Evolutionary conservation across 345 rosid genomes (phyloP).

Genomic region (Physaria fendleri): DNA sequence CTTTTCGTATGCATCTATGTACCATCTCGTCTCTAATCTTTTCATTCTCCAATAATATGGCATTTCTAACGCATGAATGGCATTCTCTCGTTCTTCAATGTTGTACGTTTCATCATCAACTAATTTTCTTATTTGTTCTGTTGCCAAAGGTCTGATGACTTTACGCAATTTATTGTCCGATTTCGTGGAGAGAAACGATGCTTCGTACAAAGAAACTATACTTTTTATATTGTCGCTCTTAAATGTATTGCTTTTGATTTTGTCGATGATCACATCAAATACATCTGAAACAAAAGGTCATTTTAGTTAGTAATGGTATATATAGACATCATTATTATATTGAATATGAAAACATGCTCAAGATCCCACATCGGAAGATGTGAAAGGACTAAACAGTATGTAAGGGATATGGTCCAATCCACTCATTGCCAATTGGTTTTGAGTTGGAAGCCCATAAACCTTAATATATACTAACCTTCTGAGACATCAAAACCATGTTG

Average conservation of each 20-base stretch:
- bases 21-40: constrained; percentile 25
- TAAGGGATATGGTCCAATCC: too few species aligned
- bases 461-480: too few species aligned
- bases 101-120: constrained; percentile 1
- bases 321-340: too few species aligned
- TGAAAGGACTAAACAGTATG: too few species aligned
- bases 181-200: constrained; percentile 20
- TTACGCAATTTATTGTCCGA: constrained; percentile 30
- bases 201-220: constrained; percentile 35
- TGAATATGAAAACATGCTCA: too few species aligned
- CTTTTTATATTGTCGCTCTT: background rate
- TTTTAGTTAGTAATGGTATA: background rate
- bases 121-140: background rate
- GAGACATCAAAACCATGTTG: constrained; percentile 29
- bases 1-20: constrained; percentile 25
- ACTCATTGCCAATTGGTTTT: too few species aligned
- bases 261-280: constrained; percentile 24
- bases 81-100: background rate
- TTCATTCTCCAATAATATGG: constrained; percentile 22
- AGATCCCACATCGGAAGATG: too few species aligned
- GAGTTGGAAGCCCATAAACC: too few species aligned
- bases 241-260: constrained; percentile 15
- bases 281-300: constrained; percentile 11
- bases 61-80: constrained; percentile 24
- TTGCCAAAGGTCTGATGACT: constrained; percentile 31